A percentile compares a stretch with the other conserved stretches of the same genome.
These are phyloP conservation scores for Globisporangium splendens DNA, from an alignment of 352 stramenopile genomes.

Conservation along the genomic window DNA sequence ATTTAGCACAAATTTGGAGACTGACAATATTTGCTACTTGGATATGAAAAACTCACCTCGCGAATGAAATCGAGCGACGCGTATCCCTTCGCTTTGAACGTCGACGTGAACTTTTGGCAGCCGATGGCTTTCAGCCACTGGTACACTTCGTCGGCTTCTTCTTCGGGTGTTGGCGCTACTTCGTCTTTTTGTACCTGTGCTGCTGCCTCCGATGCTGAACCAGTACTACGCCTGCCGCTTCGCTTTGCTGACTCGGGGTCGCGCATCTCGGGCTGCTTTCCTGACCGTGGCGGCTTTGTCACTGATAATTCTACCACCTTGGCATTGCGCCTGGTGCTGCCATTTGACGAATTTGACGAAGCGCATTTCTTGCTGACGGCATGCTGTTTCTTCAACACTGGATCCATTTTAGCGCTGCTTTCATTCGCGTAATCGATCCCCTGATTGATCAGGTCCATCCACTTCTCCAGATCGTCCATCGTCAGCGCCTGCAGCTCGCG, in stretches of 20 bases:
- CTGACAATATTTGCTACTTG: too few relatives aligned
- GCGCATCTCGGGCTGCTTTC: slow-evolving; percentile 14
- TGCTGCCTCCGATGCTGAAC: slow-evolving; percentile 13
- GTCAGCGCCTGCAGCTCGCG: slow-evolving; percentile 67
- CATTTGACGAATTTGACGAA: background rate
- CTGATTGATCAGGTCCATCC: slow-evolving; percentile 74
- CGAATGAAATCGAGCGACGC: slow-evolving; percentile 79
- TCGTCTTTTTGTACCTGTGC: slow-evolving; percentile 7
- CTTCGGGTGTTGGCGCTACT: slow-evolving; percentile 28
- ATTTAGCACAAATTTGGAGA: background rate
- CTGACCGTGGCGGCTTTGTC: slow-evolving; percentile 1
- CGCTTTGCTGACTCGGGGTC: slow-evolving; percentile 8
- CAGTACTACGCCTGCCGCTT: slow-evolving; percentile 15
- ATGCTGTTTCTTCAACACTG: background rate
- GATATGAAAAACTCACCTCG: slow-evolving; percentile 42
- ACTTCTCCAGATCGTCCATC: slow-evolving; percentile 56
- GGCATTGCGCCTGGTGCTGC: slow-evolving; percentile 5
- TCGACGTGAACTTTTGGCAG: slow-evolving; percentile 50
- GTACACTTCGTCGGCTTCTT: slow-evolving; percentile 67
- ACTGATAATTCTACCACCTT: slow-evolving; percentile 25
- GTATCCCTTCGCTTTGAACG: slow-evolving; percentile 80
- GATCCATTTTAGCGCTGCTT: slow-evolving; percentile 1
- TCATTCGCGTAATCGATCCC: slow-evolving; percentile 76
- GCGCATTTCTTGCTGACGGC: background rate
- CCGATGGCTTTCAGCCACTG: slow-evolving; percentile 66